These are phyloP conservation scores for Allomyces macrogynus DNA, from an alignment of 192 early-diverging fungal genomes.

Conservation along the genomic window DNA sequence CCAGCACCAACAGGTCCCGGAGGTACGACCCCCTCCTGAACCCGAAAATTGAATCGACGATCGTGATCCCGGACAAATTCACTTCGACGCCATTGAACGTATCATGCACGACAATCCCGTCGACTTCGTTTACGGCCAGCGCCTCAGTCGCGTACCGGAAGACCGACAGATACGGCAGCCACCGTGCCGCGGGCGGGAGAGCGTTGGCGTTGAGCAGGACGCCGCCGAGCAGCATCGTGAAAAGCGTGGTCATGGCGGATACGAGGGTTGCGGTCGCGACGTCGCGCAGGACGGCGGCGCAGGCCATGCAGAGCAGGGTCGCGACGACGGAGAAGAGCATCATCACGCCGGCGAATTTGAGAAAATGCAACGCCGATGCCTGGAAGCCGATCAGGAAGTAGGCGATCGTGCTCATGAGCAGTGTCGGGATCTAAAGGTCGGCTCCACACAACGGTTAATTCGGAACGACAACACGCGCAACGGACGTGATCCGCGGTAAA, in stretches of 20 bases:
- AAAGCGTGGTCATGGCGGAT: slow-evolving; percentile 40
- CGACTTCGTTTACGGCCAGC: slow-evolving; percentile 40
- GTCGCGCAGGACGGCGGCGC: slow-evolving; percentile 32
- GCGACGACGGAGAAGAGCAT: slow-evolving; percentile 39
- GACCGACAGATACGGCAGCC: slow-evolving; percentile 50
- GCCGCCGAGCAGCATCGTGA: slow-evolving; percentile 59
- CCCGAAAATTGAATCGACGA: slow-evolving; percentile 18
- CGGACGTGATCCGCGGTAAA: no score
- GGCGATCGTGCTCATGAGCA: slow-evolving; percentile 38
- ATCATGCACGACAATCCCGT: slow-evolving; percentile 7
- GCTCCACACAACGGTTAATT: no score
- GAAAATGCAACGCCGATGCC: slow-evolving; percentile 18
- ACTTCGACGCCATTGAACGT: slow-evolving; percentile 14
- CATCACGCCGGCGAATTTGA: slow-evolving; percentile 36
- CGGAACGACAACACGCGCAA: no score
- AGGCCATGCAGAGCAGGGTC: slow-evolving; percentile 35
- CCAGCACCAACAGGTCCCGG: slow-evolving; percentile 11
- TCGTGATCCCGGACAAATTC: slow-evolving; percentile 13
- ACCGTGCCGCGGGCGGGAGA: slow-evolving; percentile 31
- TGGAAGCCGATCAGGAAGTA: slow-evolving; percentile 54
- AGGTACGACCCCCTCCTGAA: slow-evolving; percentile 13
- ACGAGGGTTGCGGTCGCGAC: slow-evolving; percentile 37
- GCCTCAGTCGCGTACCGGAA: slow-evolving; percentile 57
- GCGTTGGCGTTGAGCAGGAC: slow-evolving; percentile 38
- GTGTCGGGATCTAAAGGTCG: slow-evolving; percentile 10